Base-by-base conservation (phyloP, 2,329 filamentous ascomycete species). In the Aspergillus uvarum region DNA sequence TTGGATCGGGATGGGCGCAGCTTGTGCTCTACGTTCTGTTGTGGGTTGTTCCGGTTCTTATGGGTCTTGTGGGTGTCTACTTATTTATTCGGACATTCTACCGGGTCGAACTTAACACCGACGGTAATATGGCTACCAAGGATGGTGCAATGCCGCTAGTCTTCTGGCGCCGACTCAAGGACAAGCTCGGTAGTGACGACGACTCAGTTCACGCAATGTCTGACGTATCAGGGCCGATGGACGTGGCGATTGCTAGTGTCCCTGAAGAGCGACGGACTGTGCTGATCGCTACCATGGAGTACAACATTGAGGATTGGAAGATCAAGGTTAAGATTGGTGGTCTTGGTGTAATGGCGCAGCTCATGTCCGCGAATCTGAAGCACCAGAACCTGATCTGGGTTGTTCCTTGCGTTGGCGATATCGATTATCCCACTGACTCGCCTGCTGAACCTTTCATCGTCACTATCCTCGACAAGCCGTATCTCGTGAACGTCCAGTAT, bases 311-410 rank as follows among this genome's bases (percentile, higher is more conserved):
- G 56, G 87, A 89, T 69, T 89, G 87, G 84, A 79, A 74, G 8
- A 86, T 89, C 75, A 89, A 87, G 73, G 85, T 89, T 75, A 89
- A 89, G 75, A 89, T 89, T 52, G 87, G 87, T 61, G 87, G 87
- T 62, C 77, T 89, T 3, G 87, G 87, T 70, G 86, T 88, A 61
- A 89, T 89, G 86, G 86, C 87, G 24, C 84, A 87, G 65, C 76
- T 89, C 4, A 89, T 89, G 86, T 84, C 84, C 24, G 86, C 87
- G 68, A 83, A 85, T 53, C 80, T 89, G 14, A 77, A 82, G 2
- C 85, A 89, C 65, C 82, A 87, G 65, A 82, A 89, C 68, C 78
- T 89, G 0, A 82, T 89, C 63, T 89, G 83, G 83, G 82, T 85
- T 16, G 79, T 85, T 21, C 83, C 83, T 8, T 83, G 82, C 64